These are phyloP conservation scores for Diaporthe caulivora DNA, from an alignment of 2,329 filamentous ascomycete genomes.

Conservation along the genomic window DNA sequence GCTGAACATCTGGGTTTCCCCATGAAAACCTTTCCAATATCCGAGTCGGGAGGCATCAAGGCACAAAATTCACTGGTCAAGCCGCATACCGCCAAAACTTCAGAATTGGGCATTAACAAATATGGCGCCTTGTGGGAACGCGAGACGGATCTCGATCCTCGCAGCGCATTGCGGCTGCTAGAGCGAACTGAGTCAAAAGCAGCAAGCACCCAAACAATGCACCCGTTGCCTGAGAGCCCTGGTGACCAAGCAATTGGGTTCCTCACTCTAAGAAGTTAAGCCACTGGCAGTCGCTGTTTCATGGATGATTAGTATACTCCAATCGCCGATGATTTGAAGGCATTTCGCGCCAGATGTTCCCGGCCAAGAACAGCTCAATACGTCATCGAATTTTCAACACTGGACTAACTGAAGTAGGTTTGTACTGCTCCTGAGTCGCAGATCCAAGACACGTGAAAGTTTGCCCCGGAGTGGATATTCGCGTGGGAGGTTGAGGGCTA, in stretches of 20 bases:
- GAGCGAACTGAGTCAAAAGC: neutral
- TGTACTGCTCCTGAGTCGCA: neutral
- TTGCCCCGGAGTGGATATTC: neutral
- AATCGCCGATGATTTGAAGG: neutral
- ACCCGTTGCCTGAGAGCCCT: neutral
- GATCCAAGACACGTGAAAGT: no score
- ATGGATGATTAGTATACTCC: neutral
- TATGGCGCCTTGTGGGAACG: neutral
- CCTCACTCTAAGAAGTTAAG: neutral
- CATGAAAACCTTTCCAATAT: neutral
- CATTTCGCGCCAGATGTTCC: neutral
- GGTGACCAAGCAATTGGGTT: neutral
- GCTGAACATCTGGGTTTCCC: neutral
- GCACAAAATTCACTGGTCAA: neutral
- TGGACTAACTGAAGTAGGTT: neutral
- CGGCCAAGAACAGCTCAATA: neutral
- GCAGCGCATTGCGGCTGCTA: neutral
- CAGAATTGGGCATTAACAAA: conserved; percentile 14
- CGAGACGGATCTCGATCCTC: conserved; percentile 13
- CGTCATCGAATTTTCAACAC: neutral
- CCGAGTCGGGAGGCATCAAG: neutral
- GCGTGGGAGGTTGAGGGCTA: neutral
- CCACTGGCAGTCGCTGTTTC: neutral
- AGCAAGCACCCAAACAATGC: neutral
- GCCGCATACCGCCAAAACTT: conserved; percentile 5